phyloP scores from a whole-genome alignment of 371 early-diverging fungal species.

The Saksenaea vasiformis region DNA sequence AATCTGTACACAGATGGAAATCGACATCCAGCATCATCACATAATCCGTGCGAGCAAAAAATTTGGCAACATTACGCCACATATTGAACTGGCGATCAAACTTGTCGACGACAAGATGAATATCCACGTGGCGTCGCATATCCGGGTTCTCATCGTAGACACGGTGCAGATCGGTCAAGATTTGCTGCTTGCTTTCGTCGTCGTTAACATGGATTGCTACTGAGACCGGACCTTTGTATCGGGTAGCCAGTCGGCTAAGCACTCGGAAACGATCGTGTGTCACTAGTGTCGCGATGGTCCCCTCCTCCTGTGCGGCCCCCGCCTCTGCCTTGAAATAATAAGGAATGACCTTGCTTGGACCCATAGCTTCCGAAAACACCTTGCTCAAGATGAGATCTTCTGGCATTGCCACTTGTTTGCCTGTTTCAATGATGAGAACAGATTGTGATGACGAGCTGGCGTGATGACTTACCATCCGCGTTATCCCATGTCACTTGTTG shows the following conservation, averaged over 20 bases:
- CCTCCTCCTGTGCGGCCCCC: conserved; percentile 50
- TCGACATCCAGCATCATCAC: conserved; percentile 66
- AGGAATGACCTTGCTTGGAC: conserved; percentile 61
- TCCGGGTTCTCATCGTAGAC: conserved; percentile 52
- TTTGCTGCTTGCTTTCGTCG: conserved; percentile 48
- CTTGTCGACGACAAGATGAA: conserved; percentile 61
- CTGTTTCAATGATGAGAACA: conserved; percentile 1
- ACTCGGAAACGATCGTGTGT: conserved; percentile 55
- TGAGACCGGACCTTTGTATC: conserved; percentile 61
- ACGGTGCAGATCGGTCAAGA: conserved; percentile 47
- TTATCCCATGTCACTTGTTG: conserved; percentile 30
- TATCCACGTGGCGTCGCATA: conserved; percentile 55
- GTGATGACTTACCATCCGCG: conserved; percentile 17
- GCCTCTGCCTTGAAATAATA: conserved; percentile 56
- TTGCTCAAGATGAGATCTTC: conserved; percentile 58
- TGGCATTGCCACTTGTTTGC: conserved; percentile 18
- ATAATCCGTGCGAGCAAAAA: conserved; percentile 61
- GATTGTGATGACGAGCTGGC: not conserved
- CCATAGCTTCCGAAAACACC: conserved; percentile 61
- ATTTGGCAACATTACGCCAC: conserved; percentile 69
- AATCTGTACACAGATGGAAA: conserved; percentile 63
- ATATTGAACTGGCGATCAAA: conserved; percentile 66
- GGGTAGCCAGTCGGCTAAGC: conserved; percentile 50
- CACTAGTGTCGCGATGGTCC: conserved; percentile 60
- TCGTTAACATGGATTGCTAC: conserved; percentile 68